Conservation (phyloP, 306 rosid genomes). For the Trifolium repens region DNA sequence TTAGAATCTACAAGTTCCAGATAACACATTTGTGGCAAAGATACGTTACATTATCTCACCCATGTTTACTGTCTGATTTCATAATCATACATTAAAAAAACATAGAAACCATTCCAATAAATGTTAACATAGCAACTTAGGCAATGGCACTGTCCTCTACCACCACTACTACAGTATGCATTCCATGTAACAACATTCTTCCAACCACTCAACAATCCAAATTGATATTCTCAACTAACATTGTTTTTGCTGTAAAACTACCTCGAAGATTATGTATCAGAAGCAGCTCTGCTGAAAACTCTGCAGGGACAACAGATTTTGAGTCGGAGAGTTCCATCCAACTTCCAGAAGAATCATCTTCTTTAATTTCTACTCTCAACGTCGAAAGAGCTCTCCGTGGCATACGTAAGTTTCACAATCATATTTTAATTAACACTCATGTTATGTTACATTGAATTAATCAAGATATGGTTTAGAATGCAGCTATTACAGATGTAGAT, state of each 20-base stretch:
- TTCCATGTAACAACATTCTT: slow-evolving; percentile 47
- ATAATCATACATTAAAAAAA: background rate
- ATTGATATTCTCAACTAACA: slow-evolving; percentile 37
- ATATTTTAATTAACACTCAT: background rate
- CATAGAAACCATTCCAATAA: background rate
- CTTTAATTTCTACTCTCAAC: slow-evolving; percentile 82
- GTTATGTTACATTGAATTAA: slow-evolving; percentile 19
- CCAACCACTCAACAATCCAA: slow-evolving; percentile 2
- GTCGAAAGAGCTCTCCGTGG: slow-evolving; percentile 92
- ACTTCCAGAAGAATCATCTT: slow-evolving; percentile 54
- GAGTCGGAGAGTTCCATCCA: slow-evolving; percentile 65
- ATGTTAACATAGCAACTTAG: background rate
- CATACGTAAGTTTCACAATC: slow-evolving; percentile 56
- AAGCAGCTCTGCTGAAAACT: slow-evolving; percentile 58
- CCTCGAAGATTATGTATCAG: slow-evolving; percentile 47
- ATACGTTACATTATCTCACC: slow-evolving; percentile 48
- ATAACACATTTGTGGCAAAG: slow-evolving; percentile 40
- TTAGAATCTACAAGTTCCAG: background rate
- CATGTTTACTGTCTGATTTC: slow-evolving; percentile 14
- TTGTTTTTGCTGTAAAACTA: slow-evolving; percentile 46
- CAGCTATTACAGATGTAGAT: slow-evolving; percentile 92
- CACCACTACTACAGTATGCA: slow-evolving; percentile 53
- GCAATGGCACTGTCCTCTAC: slow-evolving; percentile 71
- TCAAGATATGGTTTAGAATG: slow-evolving; percentile 52
- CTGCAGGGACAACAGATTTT: slow-evolving; percentile 54